A percentile compares a stretch with the other conserved stretches of the same genome.
phyloP scores from a whole-genome alignment of 495 filamentous ascomycete species.

The Tuber umbilicatum region DNA sequence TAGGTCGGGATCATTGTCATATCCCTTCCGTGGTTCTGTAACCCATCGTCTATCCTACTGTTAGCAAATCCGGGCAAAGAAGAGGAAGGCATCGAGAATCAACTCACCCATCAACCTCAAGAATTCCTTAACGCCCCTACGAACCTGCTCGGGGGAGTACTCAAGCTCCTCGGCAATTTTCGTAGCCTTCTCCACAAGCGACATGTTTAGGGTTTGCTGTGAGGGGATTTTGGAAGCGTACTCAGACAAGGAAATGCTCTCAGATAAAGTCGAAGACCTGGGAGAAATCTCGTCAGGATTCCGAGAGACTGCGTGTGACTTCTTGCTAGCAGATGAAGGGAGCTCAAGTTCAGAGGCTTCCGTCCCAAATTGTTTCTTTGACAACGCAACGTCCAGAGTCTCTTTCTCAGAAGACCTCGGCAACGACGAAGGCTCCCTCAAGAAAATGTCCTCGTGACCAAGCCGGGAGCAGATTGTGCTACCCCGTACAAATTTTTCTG shows the following conservation, averaged over 20 bases:
- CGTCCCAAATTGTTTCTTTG: constrained; percentile 4
- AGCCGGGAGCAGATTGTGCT: constrained; percentile 1
- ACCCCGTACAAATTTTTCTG: constrained; percentile 12
- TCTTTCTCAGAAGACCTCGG: neutral
- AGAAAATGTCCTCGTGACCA: neutral
- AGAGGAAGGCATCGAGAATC: neutral
- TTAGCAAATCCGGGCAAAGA: constrained; percentile 6
- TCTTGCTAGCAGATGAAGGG: neutral
- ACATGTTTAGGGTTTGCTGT: constrained; percentile 41
- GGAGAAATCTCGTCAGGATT: constrained; percentile 3
- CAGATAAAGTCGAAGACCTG: constrained; percentile 16
- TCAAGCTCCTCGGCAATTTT: constrained; percentile 80
- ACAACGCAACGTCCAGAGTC: neutral
- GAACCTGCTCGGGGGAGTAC: constrained; percentile 69
- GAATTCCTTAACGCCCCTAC: constrained; percentile 74
- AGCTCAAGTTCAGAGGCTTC: constrained; percentile 3
- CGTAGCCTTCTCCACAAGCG: constrained; percentile 65
- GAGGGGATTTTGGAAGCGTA: neutral
- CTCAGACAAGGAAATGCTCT: constrained; percentile 12
- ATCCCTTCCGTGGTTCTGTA: constrained; percentile 63
- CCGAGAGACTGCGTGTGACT: constrained; percentile 4
- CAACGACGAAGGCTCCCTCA: neutral
- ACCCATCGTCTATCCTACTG: constrained; percentile 65
- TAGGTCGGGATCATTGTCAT: constrained; percentile 96
- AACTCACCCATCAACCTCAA: constrained; percentile 70